A percentile compares a stretch with the other conserved stretches of the same genome.
phyloP scores from a whole-genome alignment of 2,329 filamentous ascomycete species.

The Fusarium nurragi region DNA sequence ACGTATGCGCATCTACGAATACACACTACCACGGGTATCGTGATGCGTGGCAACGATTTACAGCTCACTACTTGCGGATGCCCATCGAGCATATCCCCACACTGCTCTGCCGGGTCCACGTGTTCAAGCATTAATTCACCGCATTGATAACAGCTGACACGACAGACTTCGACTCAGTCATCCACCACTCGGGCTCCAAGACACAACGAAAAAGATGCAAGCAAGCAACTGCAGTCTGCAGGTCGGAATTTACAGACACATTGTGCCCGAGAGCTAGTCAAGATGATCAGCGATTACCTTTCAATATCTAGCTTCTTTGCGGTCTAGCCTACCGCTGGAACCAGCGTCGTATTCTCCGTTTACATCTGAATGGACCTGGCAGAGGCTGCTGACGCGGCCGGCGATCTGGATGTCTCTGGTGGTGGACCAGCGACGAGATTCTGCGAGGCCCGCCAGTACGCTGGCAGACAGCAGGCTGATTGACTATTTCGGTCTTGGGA shows the following conservation, averaged over 20 bases:
- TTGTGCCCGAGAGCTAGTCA: constrained; percentile 3
- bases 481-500: constrained; percentile 10
- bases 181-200: constrained; percentile 8
- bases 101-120: constrained; percentile 25
- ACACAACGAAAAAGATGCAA: background rate
- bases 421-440: constrained; percentile 6
- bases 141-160: constrained; percentile 25
- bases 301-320: constrained; percentile 9
- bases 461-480: constrained; percentile 13
- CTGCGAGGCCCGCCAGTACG: constrained; percentile 12
- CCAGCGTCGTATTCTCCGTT: constrained; percentile 16
- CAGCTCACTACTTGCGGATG: constrained; percentile 9
- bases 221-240: background rate
- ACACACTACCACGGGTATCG: background rate
- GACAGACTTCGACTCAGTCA: constrained; percentile 8
- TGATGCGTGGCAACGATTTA: constrained; percentile 1
- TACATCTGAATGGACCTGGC: constrained; percentile 8
- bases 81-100: constrained; percentile 13
- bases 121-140: constrained; percentile 30
- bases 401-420: constrained; percentile 31
- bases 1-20: background rate
- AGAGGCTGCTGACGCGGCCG: constrained; percentile 36
- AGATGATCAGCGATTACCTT: constrained; percentile 13
- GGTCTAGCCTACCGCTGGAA: constrained; percentile 25
- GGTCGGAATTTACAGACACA: background rate